Base-by-base conservation (phyloP, 2,329 filamentous ascomycete genomes). In the Balansia obtecta region DNA sequence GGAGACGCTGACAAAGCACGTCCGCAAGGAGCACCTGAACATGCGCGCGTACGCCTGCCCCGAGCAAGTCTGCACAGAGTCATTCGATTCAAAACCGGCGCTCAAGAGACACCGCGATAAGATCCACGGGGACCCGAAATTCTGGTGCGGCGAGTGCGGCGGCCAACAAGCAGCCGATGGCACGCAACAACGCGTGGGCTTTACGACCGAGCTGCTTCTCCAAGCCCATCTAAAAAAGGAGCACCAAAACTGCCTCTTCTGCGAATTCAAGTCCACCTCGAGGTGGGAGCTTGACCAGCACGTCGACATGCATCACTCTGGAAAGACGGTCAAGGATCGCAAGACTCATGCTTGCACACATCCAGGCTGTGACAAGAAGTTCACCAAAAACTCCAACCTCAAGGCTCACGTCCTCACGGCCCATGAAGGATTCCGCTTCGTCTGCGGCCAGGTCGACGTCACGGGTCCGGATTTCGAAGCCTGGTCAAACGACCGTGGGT, bases 351-450 rank as follows among this genome's bases (percentile, higher is more conserved):
- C 69, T 1, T 95, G 91, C 63, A 75, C 80, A 0, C 75, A 82
- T 60, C 68, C 74, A 0, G 83, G 77, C 20, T 96, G 90, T 64
- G 73, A 70, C 50, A 87, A 86, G 61, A 79, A 74, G 49, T 96
- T 96, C 66, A 90, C 87, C 16, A 86, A 85, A 61, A 81, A 79
- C 54, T 84, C 85, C n/a, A 96, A 95, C 59, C 74, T 95, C 48
- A 86, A 83, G 15, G 79, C 83, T 0, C 91, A 97, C 62, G 73
- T 91, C 50, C 82, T 84, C 51, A 83, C 79, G 11, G 82, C 84
- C 0, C 91, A 96, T 62, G 77, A 88, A 56, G 84, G 87, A 16
- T 71, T 82, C 56, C 81, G 82, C 10, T 96, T 87, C 61, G 72
- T 87, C n/a, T 96, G 91, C 60, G 87, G 87, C 15, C 68, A 82